Evolutionary conservation across 1,139 yeast genomes (phyloP).

Genomic region (Blastobotrys elegans): DNA sequence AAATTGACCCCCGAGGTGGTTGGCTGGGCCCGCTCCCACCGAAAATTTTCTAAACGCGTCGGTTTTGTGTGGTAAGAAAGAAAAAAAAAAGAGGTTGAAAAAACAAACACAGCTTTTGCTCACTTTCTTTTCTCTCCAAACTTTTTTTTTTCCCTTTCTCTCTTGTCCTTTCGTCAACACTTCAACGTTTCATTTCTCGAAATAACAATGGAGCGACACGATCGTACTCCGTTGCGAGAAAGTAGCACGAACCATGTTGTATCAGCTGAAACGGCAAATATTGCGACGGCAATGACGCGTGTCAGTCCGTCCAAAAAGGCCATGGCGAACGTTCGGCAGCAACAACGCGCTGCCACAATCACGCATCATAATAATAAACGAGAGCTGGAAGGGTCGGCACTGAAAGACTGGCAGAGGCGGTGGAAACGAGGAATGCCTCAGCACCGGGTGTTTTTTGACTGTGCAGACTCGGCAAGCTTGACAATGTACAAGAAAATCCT

Average conservation of each 20-base stretch:
- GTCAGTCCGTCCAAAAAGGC: conserved; percentile 2
- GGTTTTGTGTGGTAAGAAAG: too few species aligned
- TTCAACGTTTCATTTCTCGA: too few species aligned
- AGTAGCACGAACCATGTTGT: conserved; percentile 10
- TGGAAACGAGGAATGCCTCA: conserved; percentile 77
- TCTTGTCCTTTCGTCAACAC: too few species aligned
- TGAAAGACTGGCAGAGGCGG: conserved; percentile 61
- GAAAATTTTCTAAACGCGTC: too few species aligned
- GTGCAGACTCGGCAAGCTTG: conserved; percentile 49
- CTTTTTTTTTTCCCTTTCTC: neutral
- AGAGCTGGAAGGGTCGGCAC: conserved; percentile 17
- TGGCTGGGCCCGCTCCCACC: too few species aligned
- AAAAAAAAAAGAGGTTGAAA: neutral
- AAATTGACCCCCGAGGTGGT: too few species aligned
- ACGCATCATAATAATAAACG: neutral
- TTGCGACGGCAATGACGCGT: neutral
- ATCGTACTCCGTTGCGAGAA: conserved; percentile 16
- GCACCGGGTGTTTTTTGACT: conserved; percentile 76
- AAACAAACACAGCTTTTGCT: neutral
- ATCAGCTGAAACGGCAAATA: neutral
- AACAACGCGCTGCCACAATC: conserved; percentile 2
- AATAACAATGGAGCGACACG: conserved; percentile 2
- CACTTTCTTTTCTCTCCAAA: neutral
- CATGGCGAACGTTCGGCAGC: conserved; percentile 1
- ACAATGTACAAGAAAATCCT: conserved; percentile 45